Evolutionary conservation across 1,139 yeast genomes (phyloP).

Genomic region (Yamadazyma aaseri): DNA sequence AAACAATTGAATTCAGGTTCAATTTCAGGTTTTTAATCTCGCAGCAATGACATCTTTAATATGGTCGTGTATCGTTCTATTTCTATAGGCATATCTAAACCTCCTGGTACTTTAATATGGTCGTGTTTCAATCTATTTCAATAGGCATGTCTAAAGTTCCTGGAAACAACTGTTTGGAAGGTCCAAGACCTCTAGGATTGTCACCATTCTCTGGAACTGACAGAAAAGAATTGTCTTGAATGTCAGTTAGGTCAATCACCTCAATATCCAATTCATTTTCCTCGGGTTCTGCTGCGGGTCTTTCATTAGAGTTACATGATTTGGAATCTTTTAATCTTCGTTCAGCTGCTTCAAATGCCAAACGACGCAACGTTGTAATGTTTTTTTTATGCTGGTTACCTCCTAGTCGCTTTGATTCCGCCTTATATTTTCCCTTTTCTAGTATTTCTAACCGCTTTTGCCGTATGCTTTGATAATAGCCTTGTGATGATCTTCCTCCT

Average conservation of each 20-base stretch:
- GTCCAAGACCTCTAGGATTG: too few relatives aligned
- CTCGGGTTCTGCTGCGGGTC: conserved; percentile 25
- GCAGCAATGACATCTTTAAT: neutral
- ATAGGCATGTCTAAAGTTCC: too few relatives aligned
- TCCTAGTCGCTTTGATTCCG: conserved; percentile 41
- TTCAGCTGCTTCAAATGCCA: conserved; percentile 68
- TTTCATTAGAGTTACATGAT: conserved; percentile 42
- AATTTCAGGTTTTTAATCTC: neutral
- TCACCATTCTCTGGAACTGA: too few relatives aligned
- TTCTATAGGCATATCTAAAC: too few relatives aligned
- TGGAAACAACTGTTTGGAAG: too few relatives aligned
- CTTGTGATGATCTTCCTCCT: conserved; percentile 33
- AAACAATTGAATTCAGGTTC: neutral
- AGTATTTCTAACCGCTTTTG: conserved; percentile 40
- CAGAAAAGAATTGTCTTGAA: too few relatives aligned
- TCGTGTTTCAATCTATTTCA: too few relatives aligned
- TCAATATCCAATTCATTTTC: conserved; percentile 32
- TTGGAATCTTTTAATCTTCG: conserved; percentile 56
- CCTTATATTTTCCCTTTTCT: conserved; percentile 34
- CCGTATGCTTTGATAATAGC: conserved; percentile 27
- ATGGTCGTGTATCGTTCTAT: too few relatives aligned
- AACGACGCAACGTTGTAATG: conserved; percentile 36
- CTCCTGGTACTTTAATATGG: too few relatives aligned
- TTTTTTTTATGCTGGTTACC: conserved; percentile 9
- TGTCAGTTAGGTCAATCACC: conserved; percentile 6